Base-by-base conservation (phyloP, 2,329 filamentous ascomycete species). In the Ceratocystis cubensis region DNA sequence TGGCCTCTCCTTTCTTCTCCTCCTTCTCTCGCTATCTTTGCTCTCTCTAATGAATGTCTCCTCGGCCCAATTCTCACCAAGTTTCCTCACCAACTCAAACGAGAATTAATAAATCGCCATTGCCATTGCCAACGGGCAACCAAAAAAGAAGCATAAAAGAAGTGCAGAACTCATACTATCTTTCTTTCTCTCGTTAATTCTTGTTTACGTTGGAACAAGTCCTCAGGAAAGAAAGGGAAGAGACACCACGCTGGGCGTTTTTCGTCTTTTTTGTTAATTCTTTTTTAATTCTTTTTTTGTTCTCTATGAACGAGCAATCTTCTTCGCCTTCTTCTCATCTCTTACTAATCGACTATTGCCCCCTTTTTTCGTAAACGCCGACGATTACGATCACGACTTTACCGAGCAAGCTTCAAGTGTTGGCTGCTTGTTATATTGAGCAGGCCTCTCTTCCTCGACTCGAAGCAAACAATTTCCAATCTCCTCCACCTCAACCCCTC, bases 211-310 rank as follows among this genome's bases (percentile, higher is more conserved):
- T 50, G 7, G 6, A 8, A 3, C 46, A 25, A 15, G 25, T 15
- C 46, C 25, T 30, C 10, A 33, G 28, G 17, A 56, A 28, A 10
- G 28, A 25, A 56, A 56, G 50, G 3, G 28, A 28, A 57, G 28
- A 28, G 63, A 44, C 63, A 33, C 50, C 45, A 64, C 63, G 63
- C 61, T 56, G 61, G n/a, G 44, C 59, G 65, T 45, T 56, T 57
- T 57, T 37, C 33, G 33, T 37, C 33, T 37, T 37, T 37, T 37
- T 37, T 20, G 53, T 45, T 66, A 56, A n/a, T 62, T 46, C 30
- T 41, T 62, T 62, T 53, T 33, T 56, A 33, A 50, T 62, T 62
- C 25, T 56, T 66, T 48, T 66, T 33, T 53, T 25, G 30, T 44
- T 20, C 46, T 20, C n/a, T 8, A 22, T 50, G 7, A 15, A 41